Conservation (phyloP, 495 filamentous ascomycete genomes). For the Elasticomyces elasticus region DNA sequence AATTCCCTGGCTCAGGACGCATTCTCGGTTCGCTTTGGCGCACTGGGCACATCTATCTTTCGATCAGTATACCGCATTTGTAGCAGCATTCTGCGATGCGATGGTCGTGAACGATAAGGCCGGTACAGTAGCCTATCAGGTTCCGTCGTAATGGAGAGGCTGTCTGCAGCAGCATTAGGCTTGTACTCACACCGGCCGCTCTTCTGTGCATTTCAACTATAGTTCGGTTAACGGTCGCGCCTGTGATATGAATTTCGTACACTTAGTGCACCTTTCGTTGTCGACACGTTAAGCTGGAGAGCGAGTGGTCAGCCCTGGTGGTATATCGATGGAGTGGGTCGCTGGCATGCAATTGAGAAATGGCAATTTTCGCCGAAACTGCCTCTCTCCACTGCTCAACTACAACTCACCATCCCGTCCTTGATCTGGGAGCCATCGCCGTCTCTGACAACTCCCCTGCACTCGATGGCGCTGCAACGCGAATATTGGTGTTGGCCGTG, state of each 20-base stretch:
- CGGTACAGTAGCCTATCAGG: too few relatives aligned
- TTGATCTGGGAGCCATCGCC: conserved; percentile 31
- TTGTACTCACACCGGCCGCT: conserved; percentile 48
- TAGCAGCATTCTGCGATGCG: too few relatives aligned
- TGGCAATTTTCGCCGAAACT: conserved; percentile 7
- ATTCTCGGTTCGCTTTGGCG: conserved; percentile 50
- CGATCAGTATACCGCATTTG: too few relatives aligned
- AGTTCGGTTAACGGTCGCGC: background rate
- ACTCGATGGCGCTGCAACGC: background rate
- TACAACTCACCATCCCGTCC: conserved; percentile 46
- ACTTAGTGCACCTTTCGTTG: conserved; percentile 1
- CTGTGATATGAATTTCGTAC: background rate
- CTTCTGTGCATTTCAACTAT: conserved; percentile 52
- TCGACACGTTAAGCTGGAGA: conserved; percentile 2
- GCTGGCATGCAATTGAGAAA: too few relatives aligned
- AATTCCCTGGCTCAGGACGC: conserved; percentile 52
- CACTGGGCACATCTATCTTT: too few relatives aligned
- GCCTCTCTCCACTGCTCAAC: conserved; percentile 8
- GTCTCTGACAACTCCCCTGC: background rate
- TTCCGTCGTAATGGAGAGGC: too few relatives aligned
- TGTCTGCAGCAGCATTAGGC: too few relatives aligned
- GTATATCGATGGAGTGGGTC: too few relatives aligned
- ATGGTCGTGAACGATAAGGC: too few relatives aligned
- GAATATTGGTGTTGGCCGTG: background rate
- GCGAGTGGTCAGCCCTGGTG: too few relatives aligned